Evolutionary conservation across 1,284 basidiomycete species (phyloP), one percentile per base, ranked within the genome.

Genomic region (Cryptococcus sp.): DNA sequence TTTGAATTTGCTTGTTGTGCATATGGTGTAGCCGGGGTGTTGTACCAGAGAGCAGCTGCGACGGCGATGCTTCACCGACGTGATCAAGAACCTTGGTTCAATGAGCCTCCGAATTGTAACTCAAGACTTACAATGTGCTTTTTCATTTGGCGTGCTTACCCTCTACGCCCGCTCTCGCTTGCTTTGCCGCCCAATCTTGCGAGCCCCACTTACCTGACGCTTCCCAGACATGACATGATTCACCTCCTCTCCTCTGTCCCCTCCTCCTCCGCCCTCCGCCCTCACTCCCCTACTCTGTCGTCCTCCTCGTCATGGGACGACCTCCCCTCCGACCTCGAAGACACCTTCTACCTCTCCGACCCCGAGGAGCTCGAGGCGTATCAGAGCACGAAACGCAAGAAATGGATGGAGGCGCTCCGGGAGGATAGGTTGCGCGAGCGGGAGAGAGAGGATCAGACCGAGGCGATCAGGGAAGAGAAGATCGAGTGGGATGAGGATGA

Each of bases 261-360:
- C 16, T 57, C 59, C n/a, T 24, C 38, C 40, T 45, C 45, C 13
- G 7, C 38, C 20, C 13, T 11, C 36, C 38, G 65, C 28, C 57
- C 40, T 12, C 53, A 23, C 12, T 51, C 62, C 8, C 51, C 56
- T 11, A 49, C 63, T 2, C 51, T 55, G 11, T 50, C 58, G 3
- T 50, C 57, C 21, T 61, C 55, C 38, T 48, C 61, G 42, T 52
- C 72, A 50, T 53, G 71, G 61, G 56, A 60, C 18, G 44, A 64
- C 59, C 80, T 91, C 0, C 85, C 89, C 3, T 91, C 89, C 0
- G 90, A 92, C 67, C 71, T 82, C 0, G 89, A 91, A 76, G 88
- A 91, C 62, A 85, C 82, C 0, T 92, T 89, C 73, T 87, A 87
- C 74, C 81, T 91, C 58, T 81, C 83, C 0, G 81, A 82, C 0